Base-by-base conservation (phyloP, 495 filamentous ascomycete genomes). In the Letharia columbiana region DNA sequence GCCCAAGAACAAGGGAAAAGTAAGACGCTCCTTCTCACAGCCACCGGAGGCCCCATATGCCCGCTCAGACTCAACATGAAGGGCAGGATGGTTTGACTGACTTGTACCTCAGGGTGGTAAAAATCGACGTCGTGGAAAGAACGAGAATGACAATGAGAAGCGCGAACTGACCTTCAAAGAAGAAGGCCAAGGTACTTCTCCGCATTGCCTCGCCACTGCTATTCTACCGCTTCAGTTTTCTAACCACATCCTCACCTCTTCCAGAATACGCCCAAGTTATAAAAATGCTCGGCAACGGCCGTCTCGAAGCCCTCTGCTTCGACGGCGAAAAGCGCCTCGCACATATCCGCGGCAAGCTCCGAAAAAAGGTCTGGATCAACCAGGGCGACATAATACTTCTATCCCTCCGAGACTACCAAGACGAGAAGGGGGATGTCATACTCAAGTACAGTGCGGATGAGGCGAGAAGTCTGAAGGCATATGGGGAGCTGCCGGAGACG, bases 101-200 rank as follows among this genome's bases (percentile, higher is more conserved):
- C 28, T 60, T 20, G 41, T 23, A 17, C 33, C 47, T 39, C n/a
- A 97, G 90, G 94, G 94, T 77, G 94, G 94, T 83, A 98, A 98
- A 84, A 98, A 98, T 80, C 82, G 94, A 76, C 86, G 94, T 81
- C 88, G 94, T 79, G 94, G 94, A 79, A 98, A 98, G 91, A 98
- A 98, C 84, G 94, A 98, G 83, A 98, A 97, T 83, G 92, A 95
- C 83, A 96, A 96, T 74, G 93, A 97, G 83, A 97, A 97, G 86
- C 94, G 94, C 75, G 94, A 98, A 79, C 85, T 98, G 62, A 90
- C 90, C 67, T 98, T 98, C 87, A 97, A 97, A 79, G 94, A 98
- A 77, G 94, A 98, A 72, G 94, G 94, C 69, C 94, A 98, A 84
- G 87, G 87, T 89, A 77, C 66, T 76, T 73, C 62, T 17, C n/a